Percentiles rank a stretch among this genome's conserved stretches.
Evolutionary conservation across 345 rosid species (phyloP).

Genomic region (Brassica carinata): DNA sequence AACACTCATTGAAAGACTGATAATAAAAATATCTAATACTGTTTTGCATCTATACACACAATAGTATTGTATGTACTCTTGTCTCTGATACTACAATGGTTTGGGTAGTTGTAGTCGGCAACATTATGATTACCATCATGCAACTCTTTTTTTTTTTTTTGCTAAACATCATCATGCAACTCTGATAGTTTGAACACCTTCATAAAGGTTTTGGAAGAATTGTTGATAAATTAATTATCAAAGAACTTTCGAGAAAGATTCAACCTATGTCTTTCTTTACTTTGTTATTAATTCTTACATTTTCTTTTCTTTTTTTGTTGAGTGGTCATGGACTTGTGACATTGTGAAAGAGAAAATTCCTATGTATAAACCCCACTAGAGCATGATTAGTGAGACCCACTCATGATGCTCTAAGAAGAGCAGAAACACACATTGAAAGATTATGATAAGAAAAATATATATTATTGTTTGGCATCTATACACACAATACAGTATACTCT

Average conservation of each 20-base stretch:
- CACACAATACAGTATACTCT: slow-evolving; percentile 8
- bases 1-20: background rate
- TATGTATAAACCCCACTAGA: background rate
- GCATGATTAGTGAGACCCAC: background rate
- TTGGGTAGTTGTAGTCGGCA: background rate
- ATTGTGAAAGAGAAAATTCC: background rate
- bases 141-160: background rate
- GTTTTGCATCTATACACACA: background rate
- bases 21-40: background rate
- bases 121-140: background rate
- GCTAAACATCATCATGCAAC: background rate
- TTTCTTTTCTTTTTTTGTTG: background rate
- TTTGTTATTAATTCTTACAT: background rate
- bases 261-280: background rate
- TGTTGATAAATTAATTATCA: background rate
- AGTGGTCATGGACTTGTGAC: background rate
- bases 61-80: background rate
- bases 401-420: background rate
- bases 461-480: slow-evolving; percentile 12
- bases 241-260: background rate
- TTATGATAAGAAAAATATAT: background rate
- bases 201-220: background rate
- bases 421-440: background rate
- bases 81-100: background rate
- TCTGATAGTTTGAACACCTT: background rate